Base-by-base conservation (phyloP, 140 eudicot species). In the Cichorium intybus region DNA sequence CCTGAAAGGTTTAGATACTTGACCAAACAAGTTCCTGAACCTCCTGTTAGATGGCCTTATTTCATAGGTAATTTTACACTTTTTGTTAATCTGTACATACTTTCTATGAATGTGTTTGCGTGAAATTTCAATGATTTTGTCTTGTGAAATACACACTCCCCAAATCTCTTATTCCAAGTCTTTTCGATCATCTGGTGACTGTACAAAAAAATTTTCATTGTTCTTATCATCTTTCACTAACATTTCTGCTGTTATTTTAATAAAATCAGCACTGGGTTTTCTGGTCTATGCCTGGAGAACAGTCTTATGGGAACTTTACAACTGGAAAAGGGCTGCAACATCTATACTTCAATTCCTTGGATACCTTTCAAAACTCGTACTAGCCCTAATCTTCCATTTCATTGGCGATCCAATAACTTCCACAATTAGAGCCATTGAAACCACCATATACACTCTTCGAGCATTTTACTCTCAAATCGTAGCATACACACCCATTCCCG, bases 11-110 rank as follows among this genome's bases (percentile, higher is more conserved):
- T 90, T 64, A 57, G 86, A 49, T 64, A 71, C 69, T 75, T 86
- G 75, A 73, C 79, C 26, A 82, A 79, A 55, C 83, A 78, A 71
- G 90, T 58, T 41, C 94, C 96, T 68, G 81, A 64, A 0, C 82
- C 80, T 57, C 86, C 95, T 23, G 55, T 84, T 49, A 69, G 81
- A 21, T 87, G 95, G 96, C 95, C 95, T 76, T 90, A 76, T 79
- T 75, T 82, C 60, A 12, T 90, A 16, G 95, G 95, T 90, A 72
- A 16, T 12, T 41, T 4, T 12, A 41, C 7, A 41, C 18, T 37
- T 37, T 6, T 12, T n/a, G n/a, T 37, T 37, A 37, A 37, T 37
- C 16, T 12, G 16, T 37, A 34, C 41, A 34, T 34, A 34, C 14
- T 34, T 34, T 34, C 41, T 34, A 34, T 34, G 41, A 3, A 7